Percentiles rank a stretch among this genome's conserved stretches.
Evolutionary conservation across 768 basidiomycete species (phyloP).

Genomic region (Pleurotus salmoneostramineus): DNA sequence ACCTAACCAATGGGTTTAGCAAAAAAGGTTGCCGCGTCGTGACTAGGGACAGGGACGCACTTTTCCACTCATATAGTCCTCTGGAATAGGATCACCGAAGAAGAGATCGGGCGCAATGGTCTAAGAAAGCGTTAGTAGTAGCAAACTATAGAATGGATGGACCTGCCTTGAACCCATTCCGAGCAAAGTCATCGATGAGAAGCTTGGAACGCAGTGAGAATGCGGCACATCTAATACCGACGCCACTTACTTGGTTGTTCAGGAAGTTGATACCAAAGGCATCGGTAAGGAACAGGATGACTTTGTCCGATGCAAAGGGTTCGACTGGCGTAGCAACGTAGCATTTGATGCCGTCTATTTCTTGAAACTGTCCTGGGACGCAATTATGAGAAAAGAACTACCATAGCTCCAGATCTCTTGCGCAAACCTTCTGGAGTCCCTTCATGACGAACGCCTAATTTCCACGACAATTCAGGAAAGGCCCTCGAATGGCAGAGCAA

Average conservation of each 20-base stretch:
- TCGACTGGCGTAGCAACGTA: constrained; percentile 38
- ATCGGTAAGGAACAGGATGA: constrained; percentile 37
- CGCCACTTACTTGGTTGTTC: constrained; percentile 20
- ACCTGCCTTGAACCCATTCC: constrained; percentile 39
- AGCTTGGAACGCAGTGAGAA: constrained; percentile 26
- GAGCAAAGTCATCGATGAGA: constrained; percentile 37
- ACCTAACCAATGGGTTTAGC: constrained; percentile 11
- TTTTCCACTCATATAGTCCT: constrained; percentile 27
- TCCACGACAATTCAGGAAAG: neutral
- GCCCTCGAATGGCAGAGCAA: neutral
- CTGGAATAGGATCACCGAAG: constrained; percentile 34
- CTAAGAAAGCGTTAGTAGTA: constrained; percentile 15
- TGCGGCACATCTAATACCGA: neutral
- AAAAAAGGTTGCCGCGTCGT: neutral
- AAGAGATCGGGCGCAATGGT: constrained; percentile 37
- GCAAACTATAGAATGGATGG: neutral
- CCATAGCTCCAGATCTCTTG: neutral
- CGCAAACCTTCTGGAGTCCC: constrained; percentile 25
- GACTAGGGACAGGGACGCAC: constrained; percentile 10
- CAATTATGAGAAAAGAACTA: neutral
- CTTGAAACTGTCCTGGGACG: constrained; percentile 16
- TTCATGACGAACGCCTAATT: constrained; percentile 27
- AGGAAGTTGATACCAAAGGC: constrained; percentile 31
- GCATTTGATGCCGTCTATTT: constrained; percentile 29
- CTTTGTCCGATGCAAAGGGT: constrained; percentile 39